A percentile compares a stretch with the other conserved stretches of the same genome.
These are phyloP conservation scores for Pseudonitzschia multiseries DNA, from an alignment of 108 stramenopile species.

Conservation along the genomic window DNA sequence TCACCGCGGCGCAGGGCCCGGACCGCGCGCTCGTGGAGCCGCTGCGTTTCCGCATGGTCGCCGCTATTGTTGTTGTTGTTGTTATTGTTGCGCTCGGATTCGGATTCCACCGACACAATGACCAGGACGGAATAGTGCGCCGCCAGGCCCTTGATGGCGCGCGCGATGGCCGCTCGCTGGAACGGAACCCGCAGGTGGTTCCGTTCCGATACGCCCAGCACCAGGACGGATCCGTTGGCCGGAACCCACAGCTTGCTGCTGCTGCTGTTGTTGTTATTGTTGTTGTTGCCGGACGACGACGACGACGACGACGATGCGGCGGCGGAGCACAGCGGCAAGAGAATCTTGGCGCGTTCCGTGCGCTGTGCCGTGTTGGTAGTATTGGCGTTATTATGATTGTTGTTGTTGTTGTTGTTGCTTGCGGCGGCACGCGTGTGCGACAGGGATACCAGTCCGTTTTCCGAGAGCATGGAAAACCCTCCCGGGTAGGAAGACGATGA, in stretches of 20 bases:
- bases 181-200: background rate
- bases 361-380: background rate
- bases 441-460: constrained; percentile 28
- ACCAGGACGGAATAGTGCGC: constrained; percentile 37
- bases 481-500: constrained; percentile 1
- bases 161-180: background rate
- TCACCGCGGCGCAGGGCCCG: background rate
- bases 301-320: background rate
- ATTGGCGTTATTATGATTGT: background rate
- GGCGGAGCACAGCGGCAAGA: constrained; percentile 17
- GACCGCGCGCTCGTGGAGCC: background rate
- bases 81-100: background rate
- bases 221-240: constrained; percentile 27
- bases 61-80: background rate
- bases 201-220: constrained; percentile 17
- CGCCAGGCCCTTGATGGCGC: constrained; percentile 25
- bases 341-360: constrained; percentile 31
- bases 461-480: constrained; percentile 24
- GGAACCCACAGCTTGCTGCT: background rate
- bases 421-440: constrained; percentile 16
- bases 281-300: background rate
- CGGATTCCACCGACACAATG: constrained; percentile 23
- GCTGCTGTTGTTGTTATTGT: background rate
- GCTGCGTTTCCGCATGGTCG: background rate
- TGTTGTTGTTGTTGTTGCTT: background rate